phyloP scores from a whole-genome alignment of 179 eudicot genomes.

The Monotropa hypopitys region DNA sequence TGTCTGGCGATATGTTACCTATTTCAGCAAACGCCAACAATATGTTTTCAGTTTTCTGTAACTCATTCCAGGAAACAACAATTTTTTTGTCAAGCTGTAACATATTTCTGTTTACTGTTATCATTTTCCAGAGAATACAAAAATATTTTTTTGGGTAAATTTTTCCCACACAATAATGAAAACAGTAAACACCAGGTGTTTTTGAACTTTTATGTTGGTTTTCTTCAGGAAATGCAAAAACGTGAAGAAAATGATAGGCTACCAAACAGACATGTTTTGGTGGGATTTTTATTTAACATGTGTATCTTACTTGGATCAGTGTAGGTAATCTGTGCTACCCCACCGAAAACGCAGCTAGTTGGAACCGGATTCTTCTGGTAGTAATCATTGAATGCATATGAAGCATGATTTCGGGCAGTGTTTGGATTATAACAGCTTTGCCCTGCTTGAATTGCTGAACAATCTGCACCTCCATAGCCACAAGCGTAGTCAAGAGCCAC shows the following conservation, averaged over 20 bases:
- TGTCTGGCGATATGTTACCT: not conserved
- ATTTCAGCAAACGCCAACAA: not conserved
- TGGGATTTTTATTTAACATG: not conserved
- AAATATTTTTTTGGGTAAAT: not conserved
- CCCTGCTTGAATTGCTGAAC: slow-evolving; percentile 69
- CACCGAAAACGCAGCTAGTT: slow-evolving; percentile 86
- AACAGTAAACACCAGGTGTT: not conserved
- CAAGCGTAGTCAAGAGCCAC: slow-evolving; percentile 94
- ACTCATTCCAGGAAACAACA: not conserved
- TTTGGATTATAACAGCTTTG: slow-evolving; percentile 61
- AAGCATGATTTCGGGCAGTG: slow-evolving; percentile 67
- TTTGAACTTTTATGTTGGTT: not conserved
- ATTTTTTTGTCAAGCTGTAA: not conserved
- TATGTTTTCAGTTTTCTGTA: not conserved
- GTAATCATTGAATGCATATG: slow-evolving; percentile 77
- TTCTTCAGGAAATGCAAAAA: not conserved
- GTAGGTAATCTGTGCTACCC: slow-evolving; percentile 59
- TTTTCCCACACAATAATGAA: not conserved
- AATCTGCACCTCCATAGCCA: slow-evolving; percentile 94
- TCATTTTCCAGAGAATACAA: not conserved
- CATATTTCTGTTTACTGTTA: not conserved
- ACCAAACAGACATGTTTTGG: not conserved
- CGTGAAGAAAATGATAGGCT: not conserved
- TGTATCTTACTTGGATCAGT: slow-evolving; percentile 74
- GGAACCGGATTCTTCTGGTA: slow-evolving; percentile 90